Conservation (phyloP, 2,329 filamentous ascomycete genomes). For the Calonectria naviculata region DNA sequence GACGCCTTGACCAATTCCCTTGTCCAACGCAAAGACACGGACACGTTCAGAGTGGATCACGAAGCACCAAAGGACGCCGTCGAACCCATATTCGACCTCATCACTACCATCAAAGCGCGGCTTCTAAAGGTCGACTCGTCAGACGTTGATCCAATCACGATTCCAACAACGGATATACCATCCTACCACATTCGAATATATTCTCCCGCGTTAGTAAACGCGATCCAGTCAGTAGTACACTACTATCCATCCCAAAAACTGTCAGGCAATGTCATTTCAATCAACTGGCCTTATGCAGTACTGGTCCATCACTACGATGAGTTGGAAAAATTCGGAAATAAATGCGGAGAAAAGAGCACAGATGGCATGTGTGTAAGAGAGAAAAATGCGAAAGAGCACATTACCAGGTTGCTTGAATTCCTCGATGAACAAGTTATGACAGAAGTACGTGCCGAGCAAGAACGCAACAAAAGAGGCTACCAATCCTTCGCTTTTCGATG, state of each 20-base stretch:
- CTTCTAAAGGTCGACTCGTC: neutral
- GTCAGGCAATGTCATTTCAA: neutral
- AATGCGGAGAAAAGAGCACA: neutral
- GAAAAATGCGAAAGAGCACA: neutral
- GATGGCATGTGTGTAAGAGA: neutral
- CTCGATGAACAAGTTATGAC: neutral
- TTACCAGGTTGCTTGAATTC: neutral
- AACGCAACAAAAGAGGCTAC: neutral
- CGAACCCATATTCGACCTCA: neutral
- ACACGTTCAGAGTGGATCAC: neutral
- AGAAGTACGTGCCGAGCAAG: neutral
- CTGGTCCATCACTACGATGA: neutral
- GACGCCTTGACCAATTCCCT: neutral
- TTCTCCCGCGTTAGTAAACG: neutral
- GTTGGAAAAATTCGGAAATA: neutral
- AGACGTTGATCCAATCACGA: neutral
- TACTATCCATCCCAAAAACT: neutral
- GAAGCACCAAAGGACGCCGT: neutral
- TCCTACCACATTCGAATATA: neutral
- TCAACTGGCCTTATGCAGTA: neutral
- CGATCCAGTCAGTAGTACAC: neutral
- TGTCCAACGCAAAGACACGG: neutral
- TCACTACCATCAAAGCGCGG: neutral
- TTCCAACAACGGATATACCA: neutral
- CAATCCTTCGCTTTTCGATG: neutral